phyloP scores from a whole-genome alignment of 805 yeast genomes.

The Lachancea waltii region DNA sequence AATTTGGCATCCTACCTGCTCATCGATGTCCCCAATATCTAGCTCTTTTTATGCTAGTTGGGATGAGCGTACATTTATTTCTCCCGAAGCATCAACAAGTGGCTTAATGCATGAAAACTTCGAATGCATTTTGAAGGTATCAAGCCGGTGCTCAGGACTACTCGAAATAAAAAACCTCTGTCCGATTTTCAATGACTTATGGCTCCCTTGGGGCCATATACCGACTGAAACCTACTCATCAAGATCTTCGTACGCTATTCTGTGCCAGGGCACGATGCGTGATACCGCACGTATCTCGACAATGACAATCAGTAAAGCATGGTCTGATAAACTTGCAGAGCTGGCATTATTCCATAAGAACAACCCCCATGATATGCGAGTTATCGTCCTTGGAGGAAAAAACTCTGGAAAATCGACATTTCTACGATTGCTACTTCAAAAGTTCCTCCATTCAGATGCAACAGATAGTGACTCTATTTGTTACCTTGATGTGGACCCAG shows the following conservation, averaged over 20 bases:
- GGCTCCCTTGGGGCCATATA: slow-evolving; percentile 17
- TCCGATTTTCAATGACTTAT: slow-evolving; percentile 19
- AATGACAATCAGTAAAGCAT: slow-evolving; percentile 16
- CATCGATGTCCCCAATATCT: slow-evolving; percentile 25
- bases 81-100: slow-evolving; percentile 8
- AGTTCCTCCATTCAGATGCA: slow-evolving; percentile 28
- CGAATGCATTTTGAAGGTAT: slow-evolving; percentile 22
- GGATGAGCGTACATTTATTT: slow-evolving; percentile 20
- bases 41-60: slow-evolving; percentile 31
- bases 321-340: slow-evolving; percentile 21
- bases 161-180: slow-evolving; percentile 13
- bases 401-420: slow-evolving; percentile 81
- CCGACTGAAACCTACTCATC: neutral
- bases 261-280: slow-evolving; percentile 1
- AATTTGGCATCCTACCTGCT: slow-evolving; percentile 28
- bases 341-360: slow-evolving; percentile 21
- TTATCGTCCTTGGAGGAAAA: slow-evolving; percentile 43
- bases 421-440: slow-evolving; percentile 47
- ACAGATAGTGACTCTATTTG: slow-evolving; percentile 32
- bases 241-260: slow-evolving; percentile 3
- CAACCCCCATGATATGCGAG: slow-evolving; percentile 23
- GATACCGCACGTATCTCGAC: slow-evolving; percentile 9
- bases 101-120: slow-evolving; percentile 8
- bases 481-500: slow-evolving; percentile 79
- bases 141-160: slow-evolving; percentile 15